These are phyloP conservation scores for Suhomyces panamericanus DNA, from an alignment of 1,139 yeast species.

Conservation along the genomic window DNA sequence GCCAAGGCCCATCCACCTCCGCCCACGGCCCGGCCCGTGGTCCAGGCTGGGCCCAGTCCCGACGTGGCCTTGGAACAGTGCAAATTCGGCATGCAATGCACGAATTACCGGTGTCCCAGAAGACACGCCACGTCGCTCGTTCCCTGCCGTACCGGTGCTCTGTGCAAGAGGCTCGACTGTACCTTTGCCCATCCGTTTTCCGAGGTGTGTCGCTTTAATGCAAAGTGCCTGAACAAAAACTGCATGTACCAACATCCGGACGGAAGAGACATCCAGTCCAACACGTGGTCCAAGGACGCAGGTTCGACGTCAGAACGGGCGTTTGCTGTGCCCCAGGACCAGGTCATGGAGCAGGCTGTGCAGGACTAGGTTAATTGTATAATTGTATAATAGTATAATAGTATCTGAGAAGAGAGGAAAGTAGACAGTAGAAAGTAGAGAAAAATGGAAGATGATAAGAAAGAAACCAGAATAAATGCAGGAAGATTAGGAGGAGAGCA, in stretches of 20 bases:
- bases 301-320: constrained; percentile 49
- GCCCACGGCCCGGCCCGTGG: constrained; percentile 36
- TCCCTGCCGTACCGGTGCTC: constrained; percentile 78
- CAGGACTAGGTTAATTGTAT: constrained; percentile 26
- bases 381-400: not conserved
- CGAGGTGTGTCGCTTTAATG: constrained; percentile 79
- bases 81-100: constrained; percentile 73
- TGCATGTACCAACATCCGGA: constrained; percentile 82
- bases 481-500: too few species aligned
- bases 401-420: too few species aligned
- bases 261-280: constrained; percentile 51
- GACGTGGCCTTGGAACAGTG: constrained; percentile 74
- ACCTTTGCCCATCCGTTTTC: constrained; percentile 76
- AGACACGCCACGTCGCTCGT: constrained; percentile 78
- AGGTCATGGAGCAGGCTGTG: constrained; percentile 70
- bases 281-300: constrained; percentile 46
- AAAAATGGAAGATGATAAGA: too few species aligned
- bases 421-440: too few species aligned
- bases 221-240: constrained; percentile 63
- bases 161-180: constrained; percentile 79
- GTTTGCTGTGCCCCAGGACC: constrained; percentile 78
- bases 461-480: too few species aligned
- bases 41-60: constrained; percentile 23
- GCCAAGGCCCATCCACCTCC: constrained; percentile 82
- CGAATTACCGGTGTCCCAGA: constrained; percentile 74